These are phyloP conservation scores for Gossypium sturtianum DNA, from an alignment of 345 rosid genomes.

Conservation along the genomic window DNA sequence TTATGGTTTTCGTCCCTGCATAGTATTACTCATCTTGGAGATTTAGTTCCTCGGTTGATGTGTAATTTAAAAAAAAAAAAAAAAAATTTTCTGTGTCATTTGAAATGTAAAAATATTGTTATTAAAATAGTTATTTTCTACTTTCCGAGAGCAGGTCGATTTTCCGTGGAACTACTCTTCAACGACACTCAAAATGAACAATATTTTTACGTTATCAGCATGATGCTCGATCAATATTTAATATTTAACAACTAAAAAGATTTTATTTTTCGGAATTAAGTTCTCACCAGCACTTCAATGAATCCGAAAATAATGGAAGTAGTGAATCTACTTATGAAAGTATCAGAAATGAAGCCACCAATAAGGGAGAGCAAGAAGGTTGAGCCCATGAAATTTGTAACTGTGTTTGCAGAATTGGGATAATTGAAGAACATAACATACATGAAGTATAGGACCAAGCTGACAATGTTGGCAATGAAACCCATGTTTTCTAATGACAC, in stretches of 20 bases:
- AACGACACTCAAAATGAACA: too few relatives aligned
- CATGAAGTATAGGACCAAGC: conserved; percentile 39
- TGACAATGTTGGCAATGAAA: conserved; percentile 45
- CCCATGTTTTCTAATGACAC: conserved; percentile 50
- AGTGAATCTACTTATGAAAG: conserved; percentile 33
- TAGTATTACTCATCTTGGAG: too few relatives aligned
- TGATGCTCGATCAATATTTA: too few relatives aligned
- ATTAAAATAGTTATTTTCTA: too few relatives aligned
- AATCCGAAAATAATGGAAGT: conserved; percentile 36
- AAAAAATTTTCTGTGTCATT: too few relatives aligned
- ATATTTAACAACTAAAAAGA: neutral
- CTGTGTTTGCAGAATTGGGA: conserved; percentile 37
- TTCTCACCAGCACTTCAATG: conserved; percentile 37
- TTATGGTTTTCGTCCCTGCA: too few relatives aligned
- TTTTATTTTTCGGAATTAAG: neutral
- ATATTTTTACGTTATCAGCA: too few relatives aligned
- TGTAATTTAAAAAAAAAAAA: too few relatives aligned
- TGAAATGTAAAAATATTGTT: too few relatives aligned
- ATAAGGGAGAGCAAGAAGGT: conserved; percentile 44
- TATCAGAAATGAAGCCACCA: conserved; percentile 57
- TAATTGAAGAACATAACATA: conserved; percentile 29
- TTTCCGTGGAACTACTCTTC: too few relatives aligned
- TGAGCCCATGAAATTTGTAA: conserved; percentile 51
- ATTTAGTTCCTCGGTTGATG: too few relatives aligned
- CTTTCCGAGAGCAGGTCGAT: too few relatives aligned